These are phyloP conservation scores for Acer negundo DNA, from an alignment of 345 rosid genomes.

Conservation along the genomic window DNA sequence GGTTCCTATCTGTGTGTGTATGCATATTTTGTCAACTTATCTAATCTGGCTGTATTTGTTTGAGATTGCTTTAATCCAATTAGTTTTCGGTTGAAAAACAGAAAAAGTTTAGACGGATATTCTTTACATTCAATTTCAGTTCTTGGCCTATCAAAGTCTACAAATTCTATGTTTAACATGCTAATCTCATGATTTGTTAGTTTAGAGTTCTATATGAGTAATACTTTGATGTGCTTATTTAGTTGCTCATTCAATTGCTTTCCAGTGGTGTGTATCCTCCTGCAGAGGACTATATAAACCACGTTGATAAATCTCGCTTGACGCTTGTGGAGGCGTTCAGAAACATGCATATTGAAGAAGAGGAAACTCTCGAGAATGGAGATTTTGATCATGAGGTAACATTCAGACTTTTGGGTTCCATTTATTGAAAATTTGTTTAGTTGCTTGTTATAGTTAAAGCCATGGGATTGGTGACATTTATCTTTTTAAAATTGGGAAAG, in stretches of 20 bases:
- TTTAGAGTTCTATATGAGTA: neutral
- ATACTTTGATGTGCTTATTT: constrained; percentile 7
- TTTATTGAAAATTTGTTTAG: neutral
- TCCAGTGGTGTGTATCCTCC: constrained; percentile 66
- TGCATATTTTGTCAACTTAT: neutral
- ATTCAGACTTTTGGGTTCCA: neutral
- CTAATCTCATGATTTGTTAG: neutral
- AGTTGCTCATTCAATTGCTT: constrained; percentile 23
- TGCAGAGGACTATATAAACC: constrained; percentile 62
- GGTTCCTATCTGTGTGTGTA: neutral
- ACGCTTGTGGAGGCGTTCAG: constrained; percentile 90
- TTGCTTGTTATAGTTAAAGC: neutral
- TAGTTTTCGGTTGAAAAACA: neutral
- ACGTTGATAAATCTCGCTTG: constrained; percentile 63
- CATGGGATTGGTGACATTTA: neutral
- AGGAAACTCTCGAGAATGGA: constrained; percentile 84
- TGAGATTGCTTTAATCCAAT: neutral
- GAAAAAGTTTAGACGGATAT: neutral
- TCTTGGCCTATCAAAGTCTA: neutral
- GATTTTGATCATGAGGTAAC: constrained; percentile 71
- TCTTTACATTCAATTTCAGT: neutral
- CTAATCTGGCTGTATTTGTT: neutral
- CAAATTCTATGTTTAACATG: neutral
- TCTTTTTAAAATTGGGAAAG: neutral
- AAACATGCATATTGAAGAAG: constrained; percentile 82